phyloP scores from a whole-genome alignment of 805 yeast species.

The Cyberlindnera euphorbiiphila region DNA sequence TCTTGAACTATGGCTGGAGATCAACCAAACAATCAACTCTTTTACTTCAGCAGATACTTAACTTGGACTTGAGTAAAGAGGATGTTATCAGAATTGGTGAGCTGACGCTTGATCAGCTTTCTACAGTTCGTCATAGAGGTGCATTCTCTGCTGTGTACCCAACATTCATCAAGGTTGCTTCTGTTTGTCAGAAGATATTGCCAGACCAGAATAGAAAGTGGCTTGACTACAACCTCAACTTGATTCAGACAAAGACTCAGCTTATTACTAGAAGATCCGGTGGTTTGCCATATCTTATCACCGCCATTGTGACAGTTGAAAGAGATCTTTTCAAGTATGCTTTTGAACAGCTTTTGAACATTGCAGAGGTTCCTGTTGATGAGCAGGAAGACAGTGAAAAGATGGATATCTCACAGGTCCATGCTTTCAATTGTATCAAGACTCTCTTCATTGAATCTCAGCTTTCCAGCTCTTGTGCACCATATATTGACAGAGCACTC shows the following conservation, averaged over 20 bases:
- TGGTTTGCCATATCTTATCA: constrained; percentile 77
- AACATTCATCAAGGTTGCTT: constrained; percentile 64
- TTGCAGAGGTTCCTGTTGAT: constrained; percentile 50
- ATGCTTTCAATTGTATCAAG: constrained; percentile 83
- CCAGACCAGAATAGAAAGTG: constrained; percentile 46
- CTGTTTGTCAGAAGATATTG: constrained; percentile 42
- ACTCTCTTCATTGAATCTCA: constrained; percentile 69
- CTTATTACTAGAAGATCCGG: constrained; percentile 87
- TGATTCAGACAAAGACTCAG: constrained; percentile 56
- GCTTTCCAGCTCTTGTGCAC: constrained; percentile 49
- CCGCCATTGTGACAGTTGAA: constrained; percentile 57
- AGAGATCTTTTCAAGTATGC: constrained; percentile 45
- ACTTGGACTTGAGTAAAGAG: constrained; percentile 21
- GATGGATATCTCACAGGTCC: constrained; percentile 84
- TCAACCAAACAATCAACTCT: constrained; percentile 71
- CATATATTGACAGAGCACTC: constrained; percentile 54
- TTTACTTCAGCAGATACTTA: constrained; percentile 46
- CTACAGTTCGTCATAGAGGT: constrained; percentile 81
- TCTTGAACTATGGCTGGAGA: constrained; percentile 76
- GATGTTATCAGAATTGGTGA: constrained; percentile 41
- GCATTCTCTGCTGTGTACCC: constrained; percentile 90
- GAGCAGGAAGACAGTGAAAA: constrained; percentile 46
- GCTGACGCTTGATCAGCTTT: constrained; percentile 59
- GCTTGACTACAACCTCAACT: constrained; percentile 52
- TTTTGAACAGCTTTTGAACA: constrained; percentile 44